Evolutionary conservation across 441 rosid species (phyloP), one percentile per base, ranked within the genome.

Genomic region (Breynia disticha): DNA sequence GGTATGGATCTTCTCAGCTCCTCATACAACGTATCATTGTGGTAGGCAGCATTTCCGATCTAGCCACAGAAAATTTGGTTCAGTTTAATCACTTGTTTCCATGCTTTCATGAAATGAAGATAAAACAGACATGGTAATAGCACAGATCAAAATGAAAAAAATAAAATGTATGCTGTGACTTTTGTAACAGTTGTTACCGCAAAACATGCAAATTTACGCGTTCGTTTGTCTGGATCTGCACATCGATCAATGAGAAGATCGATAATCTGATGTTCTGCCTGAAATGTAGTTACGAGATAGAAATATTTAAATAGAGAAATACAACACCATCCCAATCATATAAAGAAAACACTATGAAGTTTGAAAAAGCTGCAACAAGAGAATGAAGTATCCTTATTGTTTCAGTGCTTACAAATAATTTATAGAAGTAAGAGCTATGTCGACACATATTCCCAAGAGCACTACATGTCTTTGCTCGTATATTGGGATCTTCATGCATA

Each of bases 21-120:
- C 52, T 87, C 95, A 28, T 94, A 94, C 67, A 94, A 66, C 57
- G 38, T 71, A 50, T 89, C 99, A 52, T 82, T 87, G 65, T 90
- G 95, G 73, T 83, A 94, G 55, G 99, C 96, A 59, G 97, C 96
- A 61, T 94, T 94, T 20, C 99, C 99, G 56, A 94, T 90, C 99
- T 94, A 70, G 48, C 38, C 16, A 62, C 16, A 55, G 37, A 48
- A 11, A 41, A 41, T 3, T 39, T 41, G n/a, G 15, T 41, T 11
- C n/a, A 41, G 13, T 41, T 41, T 15, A 41, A 9, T 11, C 44
- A 41, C 13, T 15, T 41, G 35, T 28, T 28, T 28, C 35, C 5
- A 9, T 28, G 35, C 8, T 28, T 7, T 24, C 32, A 24, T 28
- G 35, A 28, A 28, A 28, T 0, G 35, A 1, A 28, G 35, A 0